A percentile compares a stretch with the other conserved stretches of the same genome.
phyloP scores from a whole-genome alignment of 2,329 filamentous ascomycete species.

The Fusarium metavorans region DNA sequence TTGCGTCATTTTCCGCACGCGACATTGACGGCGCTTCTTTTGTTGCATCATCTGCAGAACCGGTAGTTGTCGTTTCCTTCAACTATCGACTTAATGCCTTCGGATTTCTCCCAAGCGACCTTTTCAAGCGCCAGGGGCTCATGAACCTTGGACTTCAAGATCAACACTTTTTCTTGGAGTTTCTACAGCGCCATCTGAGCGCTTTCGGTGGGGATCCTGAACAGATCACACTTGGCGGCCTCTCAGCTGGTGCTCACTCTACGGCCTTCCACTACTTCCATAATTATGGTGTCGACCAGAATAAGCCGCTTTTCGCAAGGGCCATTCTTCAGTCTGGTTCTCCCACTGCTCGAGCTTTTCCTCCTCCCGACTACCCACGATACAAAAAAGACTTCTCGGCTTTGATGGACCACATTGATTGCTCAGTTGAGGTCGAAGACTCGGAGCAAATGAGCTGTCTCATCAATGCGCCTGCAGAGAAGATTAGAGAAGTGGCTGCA shows the following conservation, averaged over 20 bases:
- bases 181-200: not conserved
- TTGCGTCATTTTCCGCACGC: constrained; percentile 9
- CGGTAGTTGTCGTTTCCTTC: not conserved
- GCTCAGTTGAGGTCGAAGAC: not conserved
- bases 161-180: constrained; percentile 2
- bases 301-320: not conserved
- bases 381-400: constrained; percentile 10
- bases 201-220: constrained; percentile 1
- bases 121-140: not conserved
- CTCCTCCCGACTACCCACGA: not conserved
- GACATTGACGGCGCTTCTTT: constrained; percentile 10
- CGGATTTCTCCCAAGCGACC: not conserved
- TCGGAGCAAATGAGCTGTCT: constrained; percentile 6
- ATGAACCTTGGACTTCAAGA: not conserved
- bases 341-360: constrained; percentile 5
- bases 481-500: constrained; percentile 2
- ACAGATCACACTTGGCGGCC: constrained; percentile 2
- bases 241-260: constrained; percentile 12
- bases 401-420: not conserved
- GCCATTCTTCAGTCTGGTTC: constrained; percentile 12
- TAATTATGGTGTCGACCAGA: not conserved
- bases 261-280: constrained; percentile 14
- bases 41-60: not conserved
- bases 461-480: not conserved
- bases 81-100: constrained; percentile 16